Evolutionary conservation across 192 early-diverging fungal species (phyloP), one percentile per base, ranked within the genome.

Genomic region (Entomortierella chlamydospora): DNA sequence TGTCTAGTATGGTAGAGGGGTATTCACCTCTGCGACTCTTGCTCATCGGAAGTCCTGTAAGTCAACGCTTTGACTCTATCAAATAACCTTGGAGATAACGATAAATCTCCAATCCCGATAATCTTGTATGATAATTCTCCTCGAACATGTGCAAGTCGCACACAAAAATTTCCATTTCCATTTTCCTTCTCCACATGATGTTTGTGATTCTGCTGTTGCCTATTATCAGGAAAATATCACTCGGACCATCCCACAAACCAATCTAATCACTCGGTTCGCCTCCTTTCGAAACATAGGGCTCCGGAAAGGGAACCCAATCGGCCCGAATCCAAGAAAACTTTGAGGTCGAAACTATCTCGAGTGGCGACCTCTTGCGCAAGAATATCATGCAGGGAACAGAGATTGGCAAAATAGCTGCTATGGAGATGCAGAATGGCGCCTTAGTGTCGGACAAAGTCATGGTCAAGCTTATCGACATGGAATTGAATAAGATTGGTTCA

Each of bases 241-340:
- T 15, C 22, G 7, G 7, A 23, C n/a, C 28, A 25, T 4, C 50
- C 6, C n/a, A 51, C 8, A 51, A 17, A 13, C 28, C n/a, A 31
- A 47, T 41, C 31, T 52, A 18, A 29, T 53, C 6, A 26, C 18
- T 29, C 43, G 23, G 58, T 55, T 61, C 54, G 7, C 22, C 28
- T 61, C 64, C 58, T 60, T 63, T 23, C 47, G 20, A 47, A 47
- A 47, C 20, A 52, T 55, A 91, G 88, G 95, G 95, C 11, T 83
- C 93, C 15, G 95, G 94, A 22, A 95, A 97, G 83, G 97, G 96
- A 42, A 99, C 97, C 29, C 95, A 97, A 78, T 94, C 95, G 12
- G 85, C 81, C 65, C 89, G 92, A 49, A 87, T 98, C 26, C 76
- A 88, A 42, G 67, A 88, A 57, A 84, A 88, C 73, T 96, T 92